These are phyloP conservation scores for Delitschia confertaspora DNA, from an alignment of 495 filamentous ascomycete genomes.

Conservation along the genomic window DNA sequence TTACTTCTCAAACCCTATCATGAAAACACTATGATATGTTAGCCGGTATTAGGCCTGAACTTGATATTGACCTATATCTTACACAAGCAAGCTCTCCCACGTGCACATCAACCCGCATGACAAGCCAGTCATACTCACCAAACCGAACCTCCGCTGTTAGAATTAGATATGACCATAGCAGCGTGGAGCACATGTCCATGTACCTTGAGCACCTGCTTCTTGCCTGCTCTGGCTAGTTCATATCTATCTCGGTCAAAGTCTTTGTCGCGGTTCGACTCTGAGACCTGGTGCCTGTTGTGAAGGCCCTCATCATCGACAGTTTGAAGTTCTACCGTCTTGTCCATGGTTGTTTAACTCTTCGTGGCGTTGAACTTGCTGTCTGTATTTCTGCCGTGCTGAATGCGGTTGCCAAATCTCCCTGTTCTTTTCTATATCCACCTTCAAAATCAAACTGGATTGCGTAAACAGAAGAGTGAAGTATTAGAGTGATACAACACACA, in stretches of 20 bases:
- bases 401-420: too few relatives aligned
- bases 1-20: constrained; percentile 15
- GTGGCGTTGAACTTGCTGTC: too few relatives aligned
- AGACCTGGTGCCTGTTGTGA: constrained; percentile 2
- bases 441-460: too few relatives aligned
- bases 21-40: constrained; percentile 7
- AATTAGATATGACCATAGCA: background rate
- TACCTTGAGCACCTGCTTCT: constrained; percentile 19
- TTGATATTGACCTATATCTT: background rate
- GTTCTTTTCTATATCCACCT: too few relatives aligned
- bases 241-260: constrained; percentile 18
- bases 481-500: constrained; percentile 18
- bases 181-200: background rate
- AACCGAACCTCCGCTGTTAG: constrained; percentile 13
- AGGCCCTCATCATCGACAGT: constrained; percentile 17
- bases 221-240: constrained; percentile 16
- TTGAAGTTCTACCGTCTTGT: constrained; percentile 14
- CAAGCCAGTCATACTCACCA: constrained; percentile 21
- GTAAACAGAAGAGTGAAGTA: constrained; percentile 2
- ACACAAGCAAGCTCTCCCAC: constrained; percentile 21
- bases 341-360: too few relatives aligned
- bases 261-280: constrained; percentile 3
- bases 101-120: constrained; percentile 22
- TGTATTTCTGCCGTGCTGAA: too few relatives aligned
- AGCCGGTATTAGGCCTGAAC: background rate